Evolutionary conservation across 2,329 filamentous ascomycete genomes (phyloP).

Genomic region (Alternaria sp.): DNA sequence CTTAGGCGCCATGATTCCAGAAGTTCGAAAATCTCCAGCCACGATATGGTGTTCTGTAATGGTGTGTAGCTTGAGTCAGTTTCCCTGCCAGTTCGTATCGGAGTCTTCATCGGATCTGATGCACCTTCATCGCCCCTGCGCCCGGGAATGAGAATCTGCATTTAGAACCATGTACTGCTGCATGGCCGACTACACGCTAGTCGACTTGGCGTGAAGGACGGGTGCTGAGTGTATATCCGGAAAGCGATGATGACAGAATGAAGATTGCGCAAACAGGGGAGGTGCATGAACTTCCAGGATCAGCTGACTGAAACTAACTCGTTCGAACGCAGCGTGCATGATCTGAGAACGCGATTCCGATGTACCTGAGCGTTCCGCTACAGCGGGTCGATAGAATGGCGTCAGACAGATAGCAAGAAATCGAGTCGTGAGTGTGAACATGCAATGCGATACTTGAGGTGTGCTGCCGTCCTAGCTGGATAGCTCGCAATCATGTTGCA

Average conservation of each 20-base stretch:
- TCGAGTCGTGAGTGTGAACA: not conserved
- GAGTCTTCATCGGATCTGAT: slow-evolving; percentile 8
- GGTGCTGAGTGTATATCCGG: slow-evolving; percentile 1
- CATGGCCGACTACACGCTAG: slow-evolving; percentile 19
- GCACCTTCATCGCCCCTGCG: slow-evolving; percentile 4
- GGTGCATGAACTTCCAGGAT: slow-evolving; percentile 13
- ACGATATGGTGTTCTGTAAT: slow-evolving; percentile 5
- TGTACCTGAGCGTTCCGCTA: slow-evolving; percentile 16
- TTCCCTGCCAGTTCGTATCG: slow-evolving; percentile 7
- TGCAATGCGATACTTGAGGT: not conserved
- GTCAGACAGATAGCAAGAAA: slow-evolving; percentile 5
- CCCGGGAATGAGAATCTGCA: slow-evolving; percentile 2
- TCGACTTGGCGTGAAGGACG: slow-evolving; percentile 1
- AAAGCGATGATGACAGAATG: slow-evolving; percentile 13
- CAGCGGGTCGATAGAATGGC: slow-evolving; percentile 6
- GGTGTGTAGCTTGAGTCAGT: slow-evolving; percentile 16
- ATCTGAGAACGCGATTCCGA: slow-evolving; percentile 18
- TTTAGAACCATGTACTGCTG: not conserved
- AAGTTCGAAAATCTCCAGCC: not conserved
- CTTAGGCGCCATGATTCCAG: not conserved
- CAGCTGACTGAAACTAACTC: slow-evolving; percentile 11
- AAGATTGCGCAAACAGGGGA: slow-evolving; percentile 9
- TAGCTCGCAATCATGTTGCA: not conserved
- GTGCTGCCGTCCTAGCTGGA: not conserved
- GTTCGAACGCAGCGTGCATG: slow-evolving; percentile 10